Base-by-base conservation (phyloP, 495 filamentous ascomycete genomes). In the Talaromyces proteolyticus region DNA sequence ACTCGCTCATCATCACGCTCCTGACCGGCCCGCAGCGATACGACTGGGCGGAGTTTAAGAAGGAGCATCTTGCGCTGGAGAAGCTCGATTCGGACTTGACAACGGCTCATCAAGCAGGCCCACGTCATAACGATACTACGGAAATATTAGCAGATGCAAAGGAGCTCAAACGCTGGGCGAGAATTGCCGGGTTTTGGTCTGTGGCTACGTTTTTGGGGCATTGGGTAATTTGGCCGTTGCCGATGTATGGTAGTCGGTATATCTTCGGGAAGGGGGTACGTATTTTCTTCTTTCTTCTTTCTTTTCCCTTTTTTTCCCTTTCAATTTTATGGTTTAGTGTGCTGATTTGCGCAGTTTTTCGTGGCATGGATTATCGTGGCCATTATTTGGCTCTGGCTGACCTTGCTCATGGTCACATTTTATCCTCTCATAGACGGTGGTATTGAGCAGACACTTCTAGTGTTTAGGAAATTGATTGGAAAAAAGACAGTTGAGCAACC, bases 341-440 rank as follows among this genome's bases (percentile, higher is more conserved):
- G 21, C 39, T 42, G 10, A 42, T 18, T 7, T 3, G 10, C 14
- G 64, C 67, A 75, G 43, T 91, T 91, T 67, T 91, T 87, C 62
- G 82, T 82, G 11, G 87, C 86, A 23, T 91, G 87, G 87, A 79
- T 91, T 8, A 67, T 75, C 0, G 79, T 91, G 7, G 85, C 77
- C 3, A 88, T 91, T 48, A 74, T 88, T 47, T 92, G 88, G 88
- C 76, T 91, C 46, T 89, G 65, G 63, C 45, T 57, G 1, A 68
- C 59, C 1, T 61, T 65, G 62, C 54, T 72, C 1, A 52, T 70
- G 17, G 65, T 59, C 0, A 63, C 61, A 10, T 58, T 68, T 24
- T 68, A 64, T 45, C 68, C 66, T 0, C 53, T 70, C 4, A 3
- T 67, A 1, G 68, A 72, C 47, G 67, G 65, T 16, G 65, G 67